These are phyloP conservation scores for Rhinocladiella similis DNA, from an alignment of 2,329 filamentous ascomycete species.

Conservation along the genomic window DNA sequence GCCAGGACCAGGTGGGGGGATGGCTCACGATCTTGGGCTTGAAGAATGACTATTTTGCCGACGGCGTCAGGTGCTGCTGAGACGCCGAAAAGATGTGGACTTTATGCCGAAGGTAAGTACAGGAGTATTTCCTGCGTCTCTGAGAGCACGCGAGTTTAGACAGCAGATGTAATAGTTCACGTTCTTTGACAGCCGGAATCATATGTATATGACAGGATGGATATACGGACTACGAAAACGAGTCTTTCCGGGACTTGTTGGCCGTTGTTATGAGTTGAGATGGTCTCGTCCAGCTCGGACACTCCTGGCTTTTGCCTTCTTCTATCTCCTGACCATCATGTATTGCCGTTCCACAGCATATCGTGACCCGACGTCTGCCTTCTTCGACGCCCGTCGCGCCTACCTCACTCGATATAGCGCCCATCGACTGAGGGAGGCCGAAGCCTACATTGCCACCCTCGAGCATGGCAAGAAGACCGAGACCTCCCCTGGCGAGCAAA, in stretches of 20 bases:
- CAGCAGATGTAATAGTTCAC: no score
- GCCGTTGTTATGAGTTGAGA: not conserved
- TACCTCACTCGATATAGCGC: not conserved
- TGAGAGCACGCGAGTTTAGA: no score
- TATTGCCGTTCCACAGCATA: not conserved
- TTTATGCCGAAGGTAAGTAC: no score
- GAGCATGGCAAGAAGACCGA: not conserved
- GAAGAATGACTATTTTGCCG: no score
- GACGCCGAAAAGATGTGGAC: no score
- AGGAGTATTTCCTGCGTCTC: no score
- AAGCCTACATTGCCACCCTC: not conserved
- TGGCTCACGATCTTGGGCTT: no score
- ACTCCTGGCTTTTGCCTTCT: constrained; percentile 2
- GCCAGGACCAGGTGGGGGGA: no score
- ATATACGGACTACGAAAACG: no score
- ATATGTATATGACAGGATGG: no score
- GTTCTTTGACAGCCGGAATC: no score
- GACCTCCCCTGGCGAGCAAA: not conserved
- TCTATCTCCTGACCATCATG: not conserved
- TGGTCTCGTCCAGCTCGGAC: not conserved
- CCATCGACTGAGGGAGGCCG: not conserved
- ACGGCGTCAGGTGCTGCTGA: no score
- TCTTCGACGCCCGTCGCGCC: constrained; percentile 1
- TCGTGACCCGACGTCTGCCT: constrained; percentile 3
- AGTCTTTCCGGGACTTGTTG: not conserved